Percentiles rank a stretch among this genome's conserved stretches.
Conservation (phyloP, 2,329 filamentous ascomycete species). For the Phoma sp. region DNA sequence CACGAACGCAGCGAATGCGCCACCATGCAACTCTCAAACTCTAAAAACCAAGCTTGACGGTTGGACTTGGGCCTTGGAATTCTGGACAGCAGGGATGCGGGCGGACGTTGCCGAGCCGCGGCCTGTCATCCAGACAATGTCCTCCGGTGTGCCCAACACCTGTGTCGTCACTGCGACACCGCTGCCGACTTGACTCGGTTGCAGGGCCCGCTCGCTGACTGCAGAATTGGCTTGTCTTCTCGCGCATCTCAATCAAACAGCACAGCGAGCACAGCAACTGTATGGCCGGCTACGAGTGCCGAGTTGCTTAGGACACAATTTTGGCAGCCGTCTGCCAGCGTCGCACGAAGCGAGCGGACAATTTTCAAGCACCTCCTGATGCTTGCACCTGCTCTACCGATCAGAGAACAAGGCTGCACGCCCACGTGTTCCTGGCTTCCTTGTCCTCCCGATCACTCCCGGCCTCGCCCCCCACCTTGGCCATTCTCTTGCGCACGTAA, state of each 20-base stretch:
- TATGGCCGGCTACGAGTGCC: constrained; percentile 1
- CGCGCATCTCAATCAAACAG: background rate
- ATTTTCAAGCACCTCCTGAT: background rate
- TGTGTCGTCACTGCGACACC: too few relatives aligned
- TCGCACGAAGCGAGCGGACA: too few relatives aligned
- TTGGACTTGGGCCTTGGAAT: constrained; percentile 2
- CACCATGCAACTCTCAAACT: constrained; percentile 9
- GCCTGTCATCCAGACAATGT: constrained; percentile 1
- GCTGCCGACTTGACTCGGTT: background rate
- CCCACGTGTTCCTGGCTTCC: background rate
- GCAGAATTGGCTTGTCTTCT: background rate
- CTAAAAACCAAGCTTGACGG: constrained; percentile 9
- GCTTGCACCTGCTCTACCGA: constrained; percentile 1
- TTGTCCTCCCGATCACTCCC: background rate
- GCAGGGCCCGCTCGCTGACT: background rate
- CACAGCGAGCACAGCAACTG: background rate
- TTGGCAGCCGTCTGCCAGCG: background rate
- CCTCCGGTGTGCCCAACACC: too few relatives aligned
- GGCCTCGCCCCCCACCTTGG: too few relatives aligned
- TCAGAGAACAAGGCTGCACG: constrained; percentile 10
- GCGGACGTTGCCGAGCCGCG: constrained; percentile 13
- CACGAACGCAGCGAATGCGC: background rate
- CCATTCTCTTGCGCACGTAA: too few relatives aligned
- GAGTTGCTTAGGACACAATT: background rate
- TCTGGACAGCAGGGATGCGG: constrained; percentile 1